These are phyloP conservation scores for Penicillium sclerotigenum DNA, from an alignment of 2,329 filamentous ascomycete genomes.

Conservation along the genomic window DNA sequence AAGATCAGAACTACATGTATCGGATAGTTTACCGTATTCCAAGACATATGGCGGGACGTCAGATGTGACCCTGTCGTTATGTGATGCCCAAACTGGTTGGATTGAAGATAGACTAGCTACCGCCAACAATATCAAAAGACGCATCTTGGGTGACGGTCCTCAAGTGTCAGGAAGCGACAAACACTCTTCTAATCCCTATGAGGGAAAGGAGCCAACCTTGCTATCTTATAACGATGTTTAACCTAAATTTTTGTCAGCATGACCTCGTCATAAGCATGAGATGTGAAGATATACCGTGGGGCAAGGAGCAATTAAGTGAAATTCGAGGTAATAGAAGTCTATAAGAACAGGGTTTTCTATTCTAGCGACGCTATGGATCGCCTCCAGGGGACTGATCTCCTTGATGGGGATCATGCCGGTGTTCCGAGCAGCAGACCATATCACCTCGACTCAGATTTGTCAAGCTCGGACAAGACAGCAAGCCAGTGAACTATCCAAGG, in stretches of 20 bases:
- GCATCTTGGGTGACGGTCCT: slow-evolving; percentile 2
- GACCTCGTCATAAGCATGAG: slow-evolving; percentile 1
- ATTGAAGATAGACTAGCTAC: slow-evolving; percentile 1
- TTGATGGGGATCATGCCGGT: neutral
- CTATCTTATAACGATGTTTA: neutral
- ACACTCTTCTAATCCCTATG: neutral
- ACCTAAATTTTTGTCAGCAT: slow-evolving; percentile 5
- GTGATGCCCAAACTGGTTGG: neutral
- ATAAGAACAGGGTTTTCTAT: neutral
- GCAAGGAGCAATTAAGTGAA: neutral
- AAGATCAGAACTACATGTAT: neutral
- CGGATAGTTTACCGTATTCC: slow-evolving; percentile 42
- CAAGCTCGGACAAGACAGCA: neutral
- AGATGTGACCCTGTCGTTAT: slow-evolving; percentile 7
- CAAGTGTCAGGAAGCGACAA: neutral
- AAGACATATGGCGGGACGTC: slow-evolving; percentile 45
- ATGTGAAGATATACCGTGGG: neutral
- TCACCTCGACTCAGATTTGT: neutral
- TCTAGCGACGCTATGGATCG: neutral
- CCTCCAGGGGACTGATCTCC: neutral
- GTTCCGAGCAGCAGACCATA: neutral
- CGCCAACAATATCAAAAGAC: slow-evolving; percentile 5
- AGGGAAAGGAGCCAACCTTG: neutral
- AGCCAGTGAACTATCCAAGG: no score
- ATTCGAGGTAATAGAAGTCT: neutral